Conservation (phyloP, 2,329 filamentous ascomycete species). For the Endothia cerciana region DNA sequence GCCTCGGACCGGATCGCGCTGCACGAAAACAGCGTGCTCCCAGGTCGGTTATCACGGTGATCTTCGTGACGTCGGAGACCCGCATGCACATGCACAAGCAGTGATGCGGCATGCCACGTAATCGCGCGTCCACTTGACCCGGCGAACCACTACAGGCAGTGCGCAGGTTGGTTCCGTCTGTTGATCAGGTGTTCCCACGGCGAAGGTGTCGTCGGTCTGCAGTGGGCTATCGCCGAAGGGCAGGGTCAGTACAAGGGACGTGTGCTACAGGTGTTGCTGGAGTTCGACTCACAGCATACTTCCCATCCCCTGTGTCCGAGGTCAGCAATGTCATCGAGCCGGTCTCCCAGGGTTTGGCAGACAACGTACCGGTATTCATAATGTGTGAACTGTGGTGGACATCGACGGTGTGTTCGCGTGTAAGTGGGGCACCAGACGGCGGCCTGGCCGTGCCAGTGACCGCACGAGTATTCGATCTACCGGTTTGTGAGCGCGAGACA, state of each 20-base stretch:
- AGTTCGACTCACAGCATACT: conserved; percentile 46
- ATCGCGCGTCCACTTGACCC: not conserved
- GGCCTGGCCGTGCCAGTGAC: conserved; percentile 54
- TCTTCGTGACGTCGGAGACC: not conserved
- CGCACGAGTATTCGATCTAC: conserved; percentile 54
- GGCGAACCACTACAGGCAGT: conserved; percentile 25
- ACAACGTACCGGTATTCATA: conserved; percentile 49
- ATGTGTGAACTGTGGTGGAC: conserved; percentile 48
- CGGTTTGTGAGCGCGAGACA: not conserved
- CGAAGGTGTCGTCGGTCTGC: conserved; percentile 42
- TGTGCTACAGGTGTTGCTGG: conserved; percentile 38
- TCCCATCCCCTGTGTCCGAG: conserved; percentile 45
- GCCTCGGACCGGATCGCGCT: not conserved
- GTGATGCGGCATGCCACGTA: not conserved
- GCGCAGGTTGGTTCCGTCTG: conserved; percentile 37
- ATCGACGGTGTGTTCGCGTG: conserved; percentile 48
- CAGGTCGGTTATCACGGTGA: not conserved
- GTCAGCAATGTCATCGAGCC: conserved; percentile 18
- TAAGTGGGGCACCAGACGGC: conserved; percentile 50
- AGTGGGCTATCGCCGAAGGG: conserved; percentile 38
- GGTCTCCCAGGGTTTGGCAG: too few relatives aligned
- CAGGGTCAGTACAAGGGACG: conserved; percentile 29
- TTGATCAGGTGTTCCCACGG: conserved; percentile 44
- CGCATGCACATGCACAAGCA: not conserved
- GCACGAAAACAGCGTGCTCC: not conserved